Evolutionary conservation across 345 rosid species (phyloP).

Genomic region (Eucalyptus fibrosa): DNA sequence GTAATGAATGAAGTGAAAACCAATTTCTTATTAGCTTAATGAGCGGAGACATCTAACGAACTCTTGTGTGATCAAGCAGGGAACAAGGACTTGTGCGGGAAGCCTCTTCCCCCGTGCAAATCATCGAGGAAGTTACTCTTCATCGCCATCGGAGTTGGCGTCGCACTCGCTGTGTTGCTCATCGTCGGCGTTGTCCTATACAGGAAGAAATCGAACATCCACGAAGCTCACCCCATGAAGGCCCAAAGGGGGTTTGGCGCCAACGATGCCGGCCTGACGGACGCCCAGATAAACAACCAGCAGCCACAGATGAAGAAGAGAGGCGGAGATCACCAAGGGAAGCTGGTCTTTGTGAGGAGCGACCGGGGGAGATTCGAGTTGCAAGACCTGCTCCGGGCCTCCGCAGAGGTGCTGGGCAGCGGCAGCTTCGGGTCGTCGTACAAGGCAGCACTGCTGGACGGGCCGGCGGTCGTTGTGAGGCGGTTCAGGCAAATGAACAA

Average conservation of each 20-base stretch:
- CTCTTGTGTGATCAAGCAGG: constrained; percentile 11
- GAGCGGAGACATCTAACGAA: background rate
- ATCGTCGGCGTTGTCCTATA: background rate
- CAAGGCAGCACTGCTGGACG: constrained; percentile 46
- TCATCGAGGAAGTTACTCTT: constrained; percentile 24
- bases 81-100: constrained; percentile 56
- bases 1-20: background rate
- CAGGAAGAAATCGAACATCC: background rate
- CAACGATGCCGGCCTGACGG: background rate
- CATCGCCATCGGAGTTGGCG: constrained; percentile 1
- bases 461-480: constrained; percentile 62
- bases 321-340: background rate
- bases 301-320: background rate
- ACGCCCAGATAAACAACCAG: background rate
- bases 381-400: constrained; percentile 69
- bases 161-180: background rate
- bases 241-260: constrained; percentile 3
- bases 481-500: constrained; percentile 62
- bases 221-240: constrained; percentile 1
- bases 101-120: constrained; percentile 52
- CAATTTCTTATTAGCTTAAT: background rate
- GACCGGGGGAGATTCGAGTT: constrained; percentile 50
- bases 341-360: constrained; percentile 38
- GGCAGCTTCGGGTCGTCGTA: constrained; percentile 74
- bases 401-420: constrained; percentile 73